Base-by-base conservation (phyloP, 371 early-diverging fungal genomes). In the Mortierella sp. region DNA sequence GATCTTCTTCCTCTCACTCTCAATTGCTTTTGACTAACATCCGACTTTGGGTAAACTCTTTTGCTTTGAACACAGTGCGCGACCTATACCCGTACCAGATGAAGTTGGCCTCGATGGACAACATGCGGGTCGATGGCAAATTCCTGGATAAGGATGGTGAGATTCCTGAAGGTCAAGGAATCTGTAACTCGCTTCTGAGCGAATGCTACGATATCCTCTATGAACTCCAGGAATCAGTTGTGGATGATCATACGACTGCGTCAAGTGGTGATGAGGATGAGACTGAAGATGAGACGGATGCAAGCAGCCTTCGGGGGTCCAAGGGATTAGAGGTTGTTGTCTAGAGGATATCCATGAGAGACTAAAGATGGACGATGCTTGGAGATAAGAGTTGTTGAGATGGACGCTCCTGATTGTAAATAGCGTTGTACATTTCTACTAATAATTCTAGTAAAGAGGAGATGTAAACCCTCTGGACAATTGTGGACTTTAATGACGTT, bases 21-120 rank as follows among this genome's bases (percentile, higher is more conserved):
- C 50, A 7, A 19, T 37, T 9, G 23, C 28, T 6, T 23, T 57
- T 58, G 26, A 53, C 19, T 55, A 19, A 9, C 62, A 18, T 50
- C 37, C 23, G 1, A 51, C 59, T 12, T 30, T 37, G 37, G 37
- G 9, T 37, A 37, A 37, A 47, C 28, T 18, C 30, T 59, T 23
- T 26, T 4, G 26, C 25, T 45, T 43, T 25, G 12, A 12, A 18
- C 1, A 52, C 82, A 85, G 88, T 88, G 18, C 87, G 92, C 44
- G 97, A 96, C 69, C 82, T 96, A 57, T 93, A 93, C 75, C 95
- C 95, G 37, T 96, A 94, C 81, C 96, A 96, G 83, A 90, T 96
- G 88, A 94, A 94, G 67, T 82, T 96, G 58, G 90, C 92, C 0
- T 88, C 89, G 57, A 90, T 96, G 76, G 95, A 95, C 64, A 91